Evolutionary conservation across 257 asterid genomes (phyloP).

Genomic region (Rubia yunnanensis): DNA sequence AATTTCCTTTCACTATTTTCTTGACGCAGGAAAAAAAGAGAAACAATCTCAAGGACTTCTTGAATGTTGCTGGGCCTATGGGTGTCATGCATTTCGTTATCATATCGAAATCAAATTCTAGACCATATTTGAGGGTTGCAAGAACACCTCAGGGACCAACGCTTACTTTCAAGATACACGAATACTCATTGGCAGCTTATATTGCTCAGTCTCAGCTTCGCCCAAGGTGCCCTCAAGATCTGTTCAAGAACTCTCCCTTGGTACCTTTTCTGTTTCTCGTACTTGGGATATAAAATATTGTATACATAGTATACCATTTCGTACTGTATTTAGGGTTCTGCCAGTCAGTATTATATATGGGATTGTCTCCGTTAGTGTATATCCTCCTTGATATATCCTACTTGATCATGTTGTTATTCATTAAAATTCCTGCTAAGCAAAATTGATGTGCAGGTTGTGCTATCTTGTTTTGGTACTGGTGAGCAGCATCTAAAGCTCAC

Average conservation of each 20-base stretch:
- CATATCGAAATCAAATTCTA: constrained; percentile 56
- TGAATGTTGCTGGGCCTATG: constrained; percentile 87
- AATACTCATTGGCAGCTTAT: constrained; percentile 71
- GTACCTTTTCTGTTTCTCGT: constrained; percentile 28
- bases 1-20: too few relatives aligned
- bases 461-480: too few relatives aligned
- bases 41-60: constrained; percentile 59
- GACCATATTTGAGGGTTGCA: constrained; percentile 77
- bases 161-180: constrained; percentile 67
- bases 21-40: too few relatives aligned
- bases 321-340: too few relatives aligned
- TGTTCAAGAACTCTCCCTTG: constrained; percentile 72
- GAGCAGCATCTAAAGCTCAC: too few relatives aligned
- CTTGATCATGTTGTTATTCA: too few relatives aligned
- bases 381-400: too few relatives aligned
- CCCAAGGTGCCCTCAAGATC: constrained; percentile 73
- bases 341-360: too few relatives aligned
- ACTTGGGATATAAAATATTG: neutral
- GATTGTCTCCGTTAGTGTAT: too few relatives aligned
- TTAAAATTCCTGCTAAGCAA: too few relatives aligned
- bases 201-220: constrained; percentile 66
- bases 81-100: constrained; percentile 88
- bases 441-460: too few relatives aligned
- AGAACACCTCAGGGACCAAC: constrained; percentile 90
- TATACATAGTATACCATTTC: too few relatives aligned